Base-by-base conservation (phyloP, 495 filamentous ascomycete species). In the Tuber magnatum region DNA sequence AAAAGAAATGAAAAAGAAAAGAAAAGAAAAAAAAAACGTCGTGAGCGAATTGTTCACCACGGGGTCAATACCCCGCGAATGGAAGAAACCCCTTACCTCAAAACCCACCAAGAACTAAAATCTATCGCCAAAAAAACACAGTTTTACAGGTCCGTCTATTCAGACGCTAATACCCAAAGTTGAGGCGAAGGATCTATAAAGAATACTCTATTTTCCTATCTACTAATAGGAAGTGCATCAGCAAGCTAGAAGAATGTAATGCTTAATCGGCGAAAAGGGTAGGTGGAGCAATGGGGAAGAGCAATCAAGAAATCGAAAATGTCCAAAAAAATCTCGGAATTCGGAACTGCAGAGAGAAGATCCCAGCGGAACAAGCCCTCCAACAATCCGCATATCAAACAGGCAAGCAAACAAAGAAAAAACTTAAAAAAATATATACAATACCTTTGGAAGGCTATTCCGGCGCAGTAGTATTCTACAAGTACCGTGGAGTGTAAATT, bases 191-290 rank as follows among this genome's bases (percentile, higher is more conserved):
- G 35, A 77, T 75, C 38, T 73, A 72, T 78, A 43, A 79, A 75
- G 65, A 76, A 77, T 72, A 74, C 76, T 73, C 77, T 79, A 68
- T 79, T 74, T 75, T 79, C 38, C 70, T 70, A 73, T 75, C 76
- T 79, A 79, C 46, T 73, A 78, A 48, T 72, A 16, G 41, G 39
- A 74, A 46, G 69, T 78, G 42, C 40, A 40, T 76, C 72, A 72
- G n/a, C 35, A 46, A 43, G 42, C 56, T 42, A 20, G 35, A 48
- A 44, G 70, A 68, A 71, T 38, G 41, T 65, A 38, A 68, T 42
- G 28, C 38, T 44, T 44, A 72, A 41, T 22, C 46, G 70, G 70
- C 72, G 71, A 69, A 43, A 42, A 70, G 70, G 70, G 46, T 72
- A 42, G 72, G 46, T 48, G n/a, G 69, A 38, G 40, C 38, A 69